Percentiles rank a stretch among this genome's conserved stretches.
Conservation (phyloP, 1,284 basidiomycete genomes). For the Cryptococcus depauperatus region DNA sequence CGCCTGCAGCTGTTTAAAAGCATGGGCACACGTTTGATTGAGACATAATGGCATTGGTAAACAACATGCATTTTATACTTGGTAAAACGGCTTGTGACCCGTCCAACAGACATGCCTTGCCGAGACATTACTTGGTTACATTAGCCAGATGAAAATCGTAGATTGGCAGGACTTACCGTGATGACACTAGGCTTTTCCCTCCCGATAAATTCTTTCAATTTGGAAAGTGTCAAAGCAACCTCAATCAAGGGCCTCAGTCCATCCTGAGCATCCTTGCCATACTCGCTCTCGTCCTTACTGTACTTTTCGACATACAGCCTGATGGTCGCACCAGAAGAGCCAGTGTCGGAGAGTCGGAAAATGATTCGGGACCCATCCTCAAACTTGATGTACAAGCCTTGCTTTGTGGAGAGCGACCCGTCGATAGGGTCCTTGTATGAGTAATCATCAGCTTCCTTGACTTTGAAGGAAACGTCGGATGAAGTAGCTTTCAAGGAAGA, state of each 20-base stretch:
- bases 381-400: constrained; percentile 90
- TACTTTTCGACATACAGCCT: constrained; percentile 90
- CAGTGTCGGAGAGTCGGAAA: constrained; percentile 92
- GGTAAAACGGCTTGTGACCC: too few relatives aligned
- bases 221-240: constrained; percentile 75
- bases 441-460: constrained; percentile 77
- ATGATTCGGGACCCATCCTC: constrained; percentile 86
- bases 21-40: too few relatives aligned
- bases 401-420: constrained; percentile 83
- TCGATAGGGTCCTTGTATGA: constrained; percentile 98
- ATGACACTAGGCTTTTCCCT: constrained; percentile 91
- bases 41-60: too few relatives aligned
- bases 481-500: constrained; percentile 59
- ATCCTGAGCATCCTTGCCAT: constrained; percentile 68
- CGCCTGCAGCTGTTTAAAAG: too few relatives aligned
- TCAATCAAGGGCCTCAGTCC: constrained; percentile 93
- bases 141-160: neutral
- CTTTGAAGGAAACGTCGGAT: constrained; percentile 65
- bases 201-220: constrained; percentile 76
- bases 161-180: constrained; percentile 55
- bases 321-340: constrained; percentile 89
- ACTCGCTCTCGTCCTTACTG: constrained; percentile 68
- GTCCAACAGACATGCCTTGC: too few relatives aligned
- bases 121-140: too few relatives aligned
- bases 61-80: too few relatives aligned